Evolutionary conservation across 768 basidiomycete species (phyloP).

Genomic region (Mycena metata): DNA sequence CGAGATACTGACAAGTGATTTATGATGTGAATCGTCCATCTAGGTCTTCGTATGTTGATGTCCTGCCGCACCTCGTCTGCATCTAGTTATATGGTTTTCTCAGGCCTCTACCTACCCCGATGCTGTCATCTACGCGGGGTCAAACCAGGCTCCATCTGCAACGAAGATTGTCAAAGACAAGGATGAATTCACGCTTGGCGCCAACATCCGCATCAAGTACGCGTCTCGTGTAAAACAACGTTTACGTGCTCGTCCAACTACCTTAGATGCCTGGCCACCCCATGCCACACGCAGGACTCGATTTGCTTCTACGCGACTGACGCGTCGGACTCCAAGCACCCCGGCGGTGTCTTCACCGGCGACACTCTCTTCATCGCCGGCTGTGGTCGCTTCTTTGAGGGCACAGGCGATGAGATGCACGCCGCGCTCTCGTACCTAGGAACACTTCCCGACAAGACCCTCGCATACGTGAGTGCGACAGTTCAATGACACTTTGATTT

Average conservation of each 20-base stretch:
- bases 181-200: conserved; percentile 82
- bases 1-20: neutral
- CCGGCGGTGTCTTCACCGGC: conserved; percentile 92
- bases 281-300: conserved; percentile 97
- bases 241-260: neutral
- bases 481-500: no score
- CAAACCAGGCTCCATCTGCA: conserved; percentile 72
- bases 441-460: conserved; percentile 81
- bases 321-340: conserved; percentile 58
- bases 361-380: conserved; percentile 93
- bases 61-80: neutral
- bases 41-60: conserved; percentile 66
- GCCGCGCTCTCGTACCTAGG: conserved; percentile 77
- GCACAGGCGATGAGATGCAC: conserved; percentile 85
- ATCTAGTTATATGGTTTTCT: conserved; percentile 8
- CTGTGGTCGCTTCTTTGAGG: conserved; percentile 97
- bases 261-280: conserved; percentile 83
- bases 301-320: conserved; percentile 89
- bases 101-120: conserved; percentile 60
- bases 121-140: conserved; percentile 85
- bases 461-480: conserved; percentile 58
- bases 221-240: conserved; percentile 29
- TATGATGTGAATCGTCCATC: conserved; percentile 5
- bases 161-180: conserved; percentile 85
- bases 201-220: conserved; percentile 72